Evolutionary conservation across 75 land plant species (phyloP).

Genomic region (Chamaecyparis obtusa): DNA sequence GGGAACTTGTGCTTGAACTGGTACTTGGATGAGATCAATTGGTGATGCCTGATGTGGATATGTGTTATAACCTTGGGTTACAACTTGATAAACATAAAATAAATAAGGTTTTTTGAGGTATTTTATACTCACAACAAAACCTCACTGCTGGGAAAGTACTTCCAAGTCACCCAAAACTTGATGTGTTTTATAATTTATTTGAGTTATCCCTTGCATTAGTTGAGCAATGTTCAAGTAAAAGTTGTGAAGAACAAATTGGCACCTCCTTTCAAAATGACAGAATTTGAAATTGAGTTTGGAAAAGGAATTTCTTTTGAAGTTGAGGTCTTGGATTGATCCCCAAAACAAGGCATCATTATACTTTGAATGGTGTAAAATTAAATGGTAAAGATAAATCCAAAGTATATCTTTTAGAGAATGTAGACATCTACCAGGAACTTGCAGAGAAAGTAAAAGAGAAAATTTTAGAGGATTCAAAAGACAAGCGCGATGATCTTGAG

Average conservation of each 20-base stretch:
- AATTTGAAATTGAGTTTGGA: conserved; percentile 86
- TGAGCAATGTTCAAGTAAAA: conserved; percentile 54
- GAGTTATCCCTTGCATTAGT: no score
- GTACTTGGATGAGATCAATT: no score
- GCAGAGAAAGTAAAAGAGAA: conserved; percentile 33
- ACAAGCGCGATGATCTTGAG: neutral
- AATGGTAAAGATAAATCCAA: conserved; percentile 62
- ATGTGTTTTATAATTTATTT: no score
- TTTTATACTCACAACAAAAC: no score
- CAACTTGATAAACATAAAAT: no score
- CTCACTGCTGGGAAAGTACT: no score
- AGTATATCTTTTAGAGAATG: conserved; percentile 30
- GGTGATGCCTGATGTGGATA: no score
- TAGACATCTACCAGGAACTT: conserved; percentile 33
- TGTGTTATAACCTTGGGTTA: no score
- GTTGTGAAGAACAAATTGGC: conserved; percentile 82
- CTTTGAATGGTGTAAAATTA: conserved; percentile 27
- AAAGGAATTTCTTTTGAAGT: conserved; percentile 73
- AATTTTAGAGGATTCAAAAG: conserved; percentile 1
- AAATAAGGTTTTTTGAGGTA: no score
- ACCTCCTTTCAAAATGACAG: conserved; percentile 72
- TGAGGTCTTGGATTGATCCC: conserved; percentile 65
- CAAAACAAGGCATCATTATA: conserved; percentile 29
- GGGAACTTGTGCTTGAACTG: no score
- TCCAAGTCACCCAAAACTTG: no score